A percentile compares a stretch with the other conserved stretches of the same genome.
These are phyloP conservation scores for Cucurbita maxima DNA, from an alignment of 306 rosid species.

Conservation along the genomic window DNA sequence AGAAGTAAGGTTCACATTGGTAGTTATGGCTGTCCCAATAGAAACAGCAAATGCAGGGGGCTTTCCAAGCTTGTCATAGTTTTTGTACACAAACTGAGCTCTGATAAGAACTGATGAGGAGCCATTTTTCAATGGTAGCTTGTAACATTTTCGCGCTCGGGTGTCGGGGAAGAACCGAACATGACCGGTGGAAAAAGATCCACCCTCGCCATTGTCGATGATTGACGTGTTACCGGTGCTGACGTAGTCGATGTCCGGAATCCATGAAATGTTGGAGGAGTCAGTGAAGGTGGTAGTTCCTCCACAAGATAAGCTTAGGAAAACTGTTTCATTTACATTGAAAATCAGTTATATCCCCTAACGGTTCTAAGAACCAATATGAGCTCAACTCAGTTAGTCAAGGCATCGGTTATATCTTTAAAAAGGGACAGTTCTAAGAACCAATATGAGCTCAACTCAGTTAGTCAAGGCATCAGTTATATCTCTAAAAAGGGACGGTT, in stretches of 20 bases:
- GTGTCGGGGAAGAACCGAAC: slow-evolving; percentile 44
- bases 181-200: slow-evolving; percentile 21
- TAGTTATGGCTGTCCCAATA: slow-evolving; percentile 59
- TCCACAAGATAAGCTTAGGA: slow-evolving; percentile 86
- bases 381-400: no score
- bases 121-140: slow-evolving; percentile 31
- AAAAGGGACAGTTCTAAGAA: no score
- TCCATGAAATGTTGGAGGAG: slow-evolving; percentile 51
- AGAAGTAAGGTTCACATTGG: slow-evolving; percentile 32
- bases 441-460: no score
- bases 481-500: no score
- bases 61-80: slow-evolving; percentile 56
- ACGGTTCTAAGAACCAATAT: no score
- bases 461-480: no score
- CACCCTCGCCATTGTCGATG: slow-evolving; percentile 18
- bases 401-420: no score
- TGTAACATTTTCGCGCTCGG: slow-evolving; percentile 36
- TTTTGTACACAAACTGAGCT: slow-evolving; percentile 53
- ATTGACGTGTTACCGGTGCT: slow-evolving; percentile 38
- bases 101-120: slow-evolving; percentile 60
- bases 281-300: slow-evolving; percentile 47
- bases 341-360: background rate
- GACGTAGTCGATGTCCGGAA: slow-evolving; percentile 47
- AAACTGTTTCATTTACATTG: slow-evolving; percentile 30
- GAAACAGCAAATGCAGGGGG: slow-evolving; percentile 73